A percentile compares a stretch with the other conserved stretches of the same genome.
These are phyloP conservation scores for Penicillium corylophilum DNA, from an alignment of 2,329 filamentous ascomycete genomes.

Conservation along the genomic window DNA sequence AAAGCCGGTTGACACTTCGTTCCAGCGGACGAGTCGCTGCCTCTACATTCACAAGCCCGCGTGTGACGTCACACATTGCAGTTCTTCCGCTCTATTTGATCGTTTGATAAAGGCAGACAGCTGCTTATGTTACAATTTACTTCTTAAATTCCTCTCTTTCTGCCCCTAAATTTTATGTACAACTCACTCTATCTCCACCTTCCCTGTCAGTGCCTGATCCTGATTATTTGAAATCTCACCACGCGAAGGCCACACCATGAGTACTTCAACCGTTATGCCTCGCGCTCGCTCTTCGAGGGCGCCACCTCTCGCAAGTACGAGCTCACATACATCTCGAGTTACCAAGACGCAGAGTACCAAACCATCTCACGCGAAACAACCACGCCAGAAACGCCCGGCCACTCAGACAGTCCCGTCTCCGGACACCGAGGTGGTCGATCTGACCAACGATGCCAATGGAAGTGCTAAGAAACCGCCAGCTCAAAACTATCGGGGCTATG, in stretches of 20 bases:
- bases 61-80: not conserved
- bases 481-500: not conserved
- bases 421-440: not conserved
- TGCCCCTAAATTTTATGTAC: not conserved
- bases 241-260: not conserved
- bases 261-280: not conserved
- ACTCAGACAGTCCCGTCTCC: not conserved
- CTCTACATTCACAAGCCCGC: not conserved
- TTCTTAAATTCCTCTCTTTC: not conserved
- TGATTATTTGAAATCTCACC: not conserved
- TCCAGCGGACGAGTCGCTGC: not conserved
- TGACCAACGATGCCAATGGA: not conserved
- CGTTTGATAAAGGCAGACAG: not conserved
- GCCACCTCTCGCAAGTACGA: not conserved
- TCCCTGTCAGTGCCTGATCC: not conserved
- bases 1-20: not conserved
- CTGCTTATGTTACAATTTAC: not conserved
- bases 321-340: not conserved
- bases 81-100: not conserved
- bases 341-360: not conserved
- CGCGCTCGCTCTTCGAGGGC: not conserved
- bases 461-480: not conserved
- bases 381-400: not conserved
- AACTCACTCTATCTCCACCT: not conserved
- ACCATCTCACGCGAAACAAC: not conserved